A percentile compares a stretch with the other conserved stretches of the same genome.
phyloP scores from a whole-genome alignment of 495 filamentous ascomycete species.

The Penicillium samsonianum region DNA sequence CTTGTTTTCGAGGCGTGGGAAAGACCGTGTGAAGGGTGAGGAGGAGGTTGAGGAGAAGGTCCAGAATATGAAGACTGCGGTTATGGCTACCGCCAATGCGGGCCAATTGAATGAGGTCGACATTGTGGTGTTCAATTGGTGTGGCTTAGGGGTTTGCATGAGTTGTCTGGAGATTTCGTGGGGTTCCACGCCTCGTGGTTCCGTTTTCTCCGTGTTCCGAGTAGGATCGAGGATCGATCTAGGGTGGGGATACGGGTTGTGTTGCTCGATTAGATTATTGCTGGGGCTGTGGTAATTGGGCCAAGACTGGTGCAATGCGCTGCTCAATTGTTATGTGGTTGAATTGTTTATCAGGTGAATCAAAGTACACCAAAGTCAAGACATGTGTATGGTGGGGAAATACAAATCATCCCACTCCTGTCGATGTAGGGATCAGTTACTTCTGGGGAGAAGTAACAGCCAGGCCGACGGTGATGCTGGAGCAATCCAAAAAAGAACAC shows the following conservation, averaged over 20 bases:
- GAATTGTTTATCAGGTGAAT: constrained; percentile 13
- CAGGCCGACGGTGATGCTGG: constrained; percentile 4
- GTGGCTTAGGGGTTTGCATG: not conserved
- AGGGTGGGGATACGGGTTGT: not conserved
- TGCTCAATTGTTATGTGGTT: not conserved
- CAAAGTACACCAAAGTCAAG: constrained; percentile 18
- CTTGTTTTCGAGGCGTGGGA: constrained; percentile 74
- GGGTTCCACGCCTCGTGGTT: not conserved
- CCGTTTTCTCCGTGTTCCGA: not conserved
- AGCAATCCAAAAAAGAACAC: constrained; percentile 22
- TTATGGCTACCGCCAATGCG: constrained; percentile 36
- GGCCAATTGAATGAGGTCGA: constrained; percentile 30
- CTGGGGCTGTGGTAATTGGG: not conserved
- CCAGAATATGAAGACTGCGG: constrained; percentile 46
- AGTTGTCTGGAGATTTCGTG: not conserved
- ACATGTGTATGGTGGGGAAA: constrained; percentile 23
- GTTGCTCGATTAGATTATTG: not conserved
- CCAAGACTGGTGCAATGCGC: not conserved
- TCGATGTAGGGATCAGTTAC: not conserved
- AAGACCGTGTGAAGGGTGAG: constrained; percentile 64
- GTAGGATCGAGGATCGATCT: not conserved
- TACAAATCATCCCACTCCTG: constrained; percentile 20
- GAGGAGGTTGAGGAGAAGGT: constrained; percentile 53
- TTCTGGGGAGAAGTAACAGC: not conserved
- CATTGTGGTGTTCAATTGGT: constrained; percentile 14